Percentiles rank a stretch among this genome's conserved stretches.
These are phyloP conservation scores for Colletotrichum sp. DNA, from an alignment of 2,329 filamentous ascomycete genomes.

Conservation along the genomic window DNA sequence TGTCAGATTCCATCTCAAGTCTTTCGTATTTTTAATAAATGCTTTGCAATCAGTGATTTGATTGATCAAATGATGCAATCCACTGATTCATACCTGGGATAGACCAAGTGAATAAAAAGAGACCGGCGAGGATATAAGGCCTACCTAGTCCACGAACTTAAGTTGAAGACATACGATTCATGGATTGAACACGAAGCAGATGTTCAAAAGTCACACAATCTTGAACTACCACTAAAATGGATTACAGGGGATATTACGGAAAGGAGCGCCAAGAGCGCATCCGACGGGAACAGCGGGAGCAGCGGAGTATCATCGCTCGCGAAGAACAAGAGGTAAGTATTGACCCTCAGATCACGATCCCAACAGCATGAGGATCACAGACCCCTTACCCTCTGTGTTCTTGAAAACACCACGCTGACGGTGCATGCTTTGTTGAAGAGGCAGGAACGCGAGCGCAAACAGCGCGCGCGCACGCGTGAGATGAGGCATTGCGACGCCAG, in stretches of 20 bases:
- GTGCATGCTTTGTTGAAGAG: not conserved
- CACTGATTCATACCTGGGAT: no score
- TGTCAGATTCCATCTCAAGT: not conserved
- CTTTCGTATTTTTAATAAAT: not conserved
- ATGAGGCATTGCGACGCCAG: not conserved
- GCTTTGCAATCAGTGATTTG: no score
- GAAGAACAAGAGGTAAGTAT: not conserved
- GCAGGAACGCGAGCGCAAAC: not conserved
- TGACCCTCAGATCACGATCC: rapidly evolving
- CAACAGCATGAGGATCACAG: not conserved
- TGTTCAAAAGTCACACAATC: no score
- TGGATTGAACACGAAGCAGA: no score
- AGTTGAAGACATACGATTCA: not conserved
- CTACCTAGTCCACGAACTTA: rapidly evolving
- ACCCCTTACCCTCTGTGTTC: not conserved
- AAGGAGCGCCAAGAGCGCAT: not conserved
- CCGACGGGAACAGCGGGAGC: not conserved
- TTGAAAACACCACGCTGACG: not conserved
- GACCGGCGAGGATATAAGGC: not conserved
- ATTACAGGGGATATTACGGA: not conserved
- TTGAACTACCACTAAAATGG: not conserved
- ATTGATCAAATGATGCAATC: no score
- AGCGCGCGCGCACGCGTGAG: not conserved
- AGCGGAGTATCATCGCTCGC: not conserved
- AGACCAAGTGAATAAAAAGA: not conserved